Evolutionary conservation across 1,139 yeast species (phyloP), one percentile per base, ranked within the genome.

Genomic region (Geotrichum carabidarum): DNA sequence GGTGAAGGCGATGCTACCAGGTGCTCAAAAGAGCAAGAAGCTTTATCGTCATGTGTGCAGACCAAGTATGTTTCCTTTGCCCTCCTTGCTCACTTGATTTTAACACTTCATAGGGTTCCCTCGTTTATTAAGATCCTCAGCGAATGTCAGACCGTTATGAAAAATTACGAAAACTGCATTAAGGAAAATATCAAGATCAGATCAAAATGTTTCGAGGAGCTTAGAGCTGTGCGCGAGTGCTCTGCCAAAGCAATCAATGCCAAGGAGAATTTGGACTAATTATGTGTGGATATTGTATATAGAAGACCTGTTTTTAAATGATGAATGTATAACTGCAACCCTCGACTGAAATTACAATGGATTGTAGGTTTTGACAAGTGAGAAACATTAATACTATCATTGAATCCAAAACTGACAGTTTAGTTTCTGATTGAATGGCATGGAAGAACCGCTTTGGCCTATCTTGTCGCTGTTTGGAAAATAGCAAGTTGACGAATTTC

Each of bases 141-240:
- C 31, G 75, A 76, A 40, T 84, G 91, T 67, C 72, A 78, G 15
- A 77, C 74, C 8, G 76, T 76, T 58, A 74, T 84, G 68, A 76
- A 77, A 62, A 78, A 74, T 1, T 84, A 84, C 65, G 89, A 84
- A 62, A 75, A 75, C 37, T 84, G 91, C 65, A 73, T 84, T 50
- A 68, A 70, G 45, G 69, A 67, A 52, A 72, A 73, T 55, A 68
- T 70, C 44, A 71, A 74, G 41, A 67, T 72, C 54, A 60, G 71
- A 42, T 63, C 73, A 12, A 72, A 70, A 56, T 81, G 85, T 60
- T 69, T 70, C 50, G 74, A 70, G 27, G 59, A 63, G 53, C 63
- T 73, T 41, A 65, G 66, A 41, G 72, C 67, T 17, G 69, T 73
- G 68, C 63, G 76, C 46, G 60, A 65, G 31, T 74, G 77, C 59